Conservation (phyloP, 345 rosid species). For the Eucalyptus sp. region DNA sequence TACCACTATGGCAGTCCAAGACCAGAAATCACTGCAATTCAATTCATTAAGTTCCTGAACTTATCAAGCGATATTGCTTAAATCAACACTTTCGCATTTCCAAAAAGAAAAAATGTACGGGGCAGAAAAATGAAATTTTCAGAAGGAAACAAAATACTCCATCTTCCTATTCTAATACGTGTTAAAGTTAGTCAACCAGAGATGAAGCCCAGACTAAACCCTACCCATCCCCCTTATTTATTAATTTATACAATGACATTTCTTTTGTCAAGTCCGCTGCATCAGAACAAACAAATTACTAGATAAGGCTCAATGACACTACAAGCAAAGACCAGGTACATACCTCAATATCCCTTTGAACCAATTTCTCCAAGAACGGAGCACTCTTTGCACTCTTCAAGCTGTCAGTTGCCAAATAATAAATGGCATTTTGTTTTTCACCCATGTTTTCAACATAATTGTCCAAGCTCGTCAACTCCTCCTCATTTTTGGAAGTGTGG, state of each 20-base stretch:
- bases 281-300: neutral
- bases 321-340: neutral
- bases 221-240: neutral
- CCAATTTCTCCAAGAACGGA: constrained; percentile 91
- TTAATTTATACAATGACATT: neutral
- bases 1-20: neutral
- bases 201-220: neutral
- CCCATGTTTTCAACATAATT: constrained; percentile 91
- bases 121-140: neutral
- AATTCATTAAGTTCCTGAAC: neutral
- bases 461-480: constrained; percentile 72
- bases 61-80: neutral
- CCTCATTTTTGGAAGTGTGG: constrained; percentile 76
- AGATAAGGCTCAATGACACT: neutral
- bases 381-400: constrained; percentile 90
- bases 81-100: neutral
- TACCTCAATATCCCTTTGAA: constrained; percentile 93
- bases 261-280: neutral
- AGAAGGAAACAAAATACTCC: neutral
- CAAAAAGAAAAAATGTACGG: neutral
- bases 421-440: constrained; percentile 90
- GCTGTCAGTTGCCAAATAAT: constrained; percentile 90
- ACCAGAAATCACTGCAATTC: neutral
- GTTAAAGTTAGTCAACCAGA: neutral
- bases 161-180: neutral